Evolutionary conservation across 2,329 filamentous ascomycete genomes (phyloP), one percentile per base, ranked within the genome.

Genomic region (Penicillium polonicum): DNA sequence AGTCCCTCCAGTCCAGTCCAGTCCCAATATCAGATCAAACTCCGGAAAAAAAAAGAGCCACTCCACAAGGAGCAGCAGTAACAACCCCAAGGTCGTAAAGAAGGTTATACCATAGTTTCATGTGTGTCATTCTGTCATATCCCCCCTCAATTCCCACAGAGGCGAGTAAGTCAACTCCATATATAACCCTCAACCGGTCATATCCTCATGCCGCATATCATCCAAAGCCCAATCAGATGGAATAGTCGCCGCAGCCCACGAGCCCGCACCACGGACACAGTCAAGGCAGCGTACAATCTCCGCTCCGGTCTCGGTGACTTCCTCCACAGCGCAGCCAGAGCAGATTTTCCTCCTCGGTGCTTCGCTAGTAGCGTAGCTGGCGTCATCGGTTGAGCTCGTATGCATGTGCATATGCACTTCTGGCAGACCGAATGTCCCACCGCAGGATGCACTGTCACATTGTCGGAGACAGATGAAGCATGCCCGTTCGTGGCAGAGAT

Each of bases 401-500:
- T 21, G 39, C 9, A 52, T 44, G 0, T 52, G 31, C n/a, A 52
- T 51, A 1, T 52, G 49, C 17, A 35, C 54, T 17, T 42, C 38
- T 3, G 29, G 9, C 2, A 55, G 52, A 8, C 19, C 43, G 0
- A 54, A 23, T 2, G 42, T 56, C 45, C 62, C 62, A n/a, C 61
- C 54, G 54, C 74, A 77, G 48, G 68, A 56, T 17, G 60, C 19
- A 6, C 68, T 64, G 50, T 75, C 72, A 51, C 76, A 78, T 52
- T 75, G 70, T 17, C 75, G 69, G 43, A 78, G 63, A 64, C 75
- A 78, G 38, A 78, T 76, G 57, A 76, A 78, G 52, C 76, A 78
- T 36, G 74, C 70, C 38, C 75, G 68, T 42, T 73, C 59, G 9
- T 65, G 66, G 51, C 76, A 78, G 13, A 76, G 53, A 51, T 76